phyloP scores from a whole-genome alignment of 2,329 filamentous ascomycete genomes.

The Hymenoscyphus salicellus region DNA sequence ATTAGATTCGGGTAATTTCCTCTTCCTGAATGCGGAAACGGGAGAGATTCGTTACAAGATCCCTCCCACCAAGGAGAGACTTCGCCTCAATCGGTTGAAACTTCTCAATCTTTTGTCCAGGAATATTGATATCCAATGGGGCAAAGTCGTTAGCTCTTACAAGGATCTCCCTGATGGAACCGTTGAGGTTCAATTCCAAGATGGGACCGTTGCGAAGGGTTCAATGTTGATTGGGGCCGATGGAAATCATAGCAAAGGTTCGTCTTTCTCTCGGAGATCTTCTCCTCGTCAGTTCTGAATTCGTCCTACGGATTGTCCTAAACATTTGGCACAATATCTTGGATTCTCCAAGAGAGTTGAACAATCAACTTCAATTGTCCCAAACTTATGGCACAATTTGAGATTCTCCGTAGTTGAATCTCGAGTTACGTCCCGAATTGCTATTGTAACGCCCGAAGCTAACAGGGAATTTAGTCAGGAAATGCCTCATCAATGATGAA shows the following conservation, averaged over 20 bases:
- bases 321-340: too few species aligned
- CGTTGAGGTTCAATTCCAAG: slow-evolving; percentile 1
- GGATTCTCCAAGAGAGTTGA: too few species aligned
- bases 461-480: neutral
- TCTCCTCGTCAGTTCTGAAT: neutral
- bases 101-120: slow-evolving; percentile 1
- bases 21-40: slow-evolving; percentile 6
- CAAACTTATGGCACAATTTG: too few species aligned
- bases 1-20: neutral
- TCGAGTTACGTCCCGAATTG: too few species aligned
- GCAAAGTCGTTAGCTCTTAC: neutral
- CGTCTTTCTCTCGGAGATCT: neutral
- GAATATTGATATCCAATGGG: slow-evolving; percentile 6
- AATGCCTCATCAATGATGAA: slow-evolving; percentile 2
- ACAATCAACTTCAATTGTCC: too few species aligned
- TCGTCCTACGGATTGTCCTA: too few species aligned
- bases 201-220: neutral
- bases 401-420: too few species aligned
- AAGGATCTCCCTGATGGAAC: neutral
- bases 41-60: slow-evolving; percentile 5
- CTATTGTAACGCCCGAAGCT: neutral
- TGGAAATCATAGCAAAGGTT: slow-evolving; percentile 4
- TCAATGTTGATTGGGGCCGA: slow-evolving; percentile 4
- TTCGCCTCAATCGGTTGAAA: slow-evolving; percentile 1
- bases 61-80: slow-evolving; percentile 1